Percentiles rank a stretch among this genome's conserved stretches.
Evolutionary conservation across 83 land plant species (phyloP).

Genomic region (Diphasiastrum complanatum): DNA sequence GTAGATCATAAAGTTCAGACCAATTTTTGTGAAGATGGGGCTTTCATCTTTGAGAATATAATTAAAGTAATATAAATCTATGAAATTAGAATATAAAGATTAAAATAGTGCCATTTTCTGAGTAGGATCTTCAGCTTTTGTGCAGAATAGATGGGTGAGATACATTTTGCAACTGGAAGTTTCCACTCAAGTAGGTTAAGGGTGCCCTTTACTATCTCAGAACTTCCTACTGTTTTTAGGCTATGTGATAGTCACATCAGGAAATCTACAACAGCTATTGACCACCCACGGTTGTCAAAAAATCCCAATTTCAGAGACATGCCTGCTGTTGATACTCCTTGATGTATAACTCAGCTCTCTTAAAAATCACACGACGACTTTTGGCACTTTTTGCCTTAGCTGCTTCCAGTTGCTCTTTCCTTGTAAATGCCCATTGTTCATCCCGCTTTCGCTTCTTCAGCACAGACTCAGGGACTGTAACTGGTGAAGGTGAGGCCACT

Average conservation of each 20-base stretch:
- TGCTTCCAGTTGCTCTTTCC: neutral
- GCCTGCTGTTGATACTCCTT: conserved; percentile 28
- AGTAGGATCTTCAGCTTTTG: too few species aligned
- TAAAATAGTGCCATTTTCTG: too few species aligned
- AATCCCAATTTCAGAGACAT: neutral
- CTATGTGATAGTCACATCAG: neutral
- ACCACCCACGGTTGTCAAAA: neutral
- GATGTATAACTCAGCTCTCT: conserved; percentile 26
- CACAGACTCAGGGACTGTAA: conserved; percentile 25
- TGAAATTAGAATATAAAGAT: too few species aligned
- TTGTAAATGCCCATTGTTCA: conserved; percentile 26
- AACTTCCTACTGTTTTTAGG: too few species aligned
- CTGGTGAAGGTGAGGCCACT: neutral
- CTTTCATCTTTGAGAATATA: too few species aligned
- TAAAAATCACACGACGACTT: conserved; percentile 19
- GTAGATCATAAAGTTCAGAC: too few species aligned
- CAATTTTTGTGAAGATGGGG: too few species aligned
- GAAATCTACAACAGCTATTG: neutral
- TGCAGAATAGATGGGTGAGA: too few species aligned
- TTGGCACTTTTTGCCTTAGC: conserved; percentile 13
- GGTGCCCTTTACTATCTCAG: too few species aligned
- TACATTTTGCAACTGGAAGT: too few species aligned
- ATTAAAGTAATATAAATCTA: too few species aligned
- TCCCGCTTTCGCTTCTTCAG: conserved; percentile 31
- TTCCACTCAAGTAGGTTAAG: too few species aligned